Evolutionary conservation across 2,329 filamentous ascomycete genomes (phyloP).

Genomic region (Fusarium dimerum): DNA sequence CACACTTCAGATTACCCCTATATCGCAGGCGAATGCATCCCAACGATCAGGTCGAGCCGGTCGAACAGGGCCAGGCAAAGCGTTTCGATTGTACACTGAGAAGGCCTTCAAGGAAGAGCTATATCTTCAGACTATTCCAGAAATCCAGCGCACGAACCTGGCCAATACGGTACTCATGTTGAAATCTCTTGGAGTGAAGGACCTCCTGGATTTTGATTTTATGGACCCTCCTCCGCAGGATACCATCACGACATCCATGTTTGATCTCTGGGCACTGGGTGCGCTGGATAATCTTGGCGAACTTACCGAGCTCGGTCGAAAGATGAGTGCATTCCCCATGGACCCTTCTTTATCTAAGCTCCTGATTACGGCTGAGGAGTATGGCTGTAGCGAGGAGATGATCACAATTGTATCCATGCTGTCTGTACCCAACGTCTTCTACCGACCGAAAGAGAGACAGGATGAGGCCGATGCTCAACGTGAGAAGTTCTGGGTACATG

Average conservation of each 20-base stretch:
- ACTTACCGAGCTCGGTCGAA: constrained; percentile 80
- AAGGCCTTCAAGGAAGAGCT: constrained; percentile 94
- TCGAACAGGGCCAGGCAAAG: constrained; percentile 91
- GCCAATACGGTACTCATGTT: constrained; percentile 92
- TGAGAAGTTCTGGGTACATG: constrained; percentile 98
- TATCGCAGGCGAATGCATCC: constrained; percentile 93
- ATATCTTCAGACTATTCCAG: constrained; percentile 94
- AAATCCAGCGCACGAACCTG: constrained; percentile 95
- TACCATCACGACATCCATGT: constrained; percentile 94
- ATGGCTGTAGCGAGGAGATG: constrained; percentile 96
- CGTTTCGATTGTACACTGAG: constrained; percentile 92
- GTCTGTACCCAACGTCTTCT: constrained; percentile 94
- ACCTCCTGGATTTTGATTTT: constrained; percentile 95
- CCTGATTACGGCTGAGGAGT: constrained; percentile 86
- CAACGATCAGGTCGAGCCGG: constrained; percentile 93
- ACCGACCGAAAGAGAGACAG: constrained; percentile 92
- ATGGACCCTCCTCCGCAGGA: constrained; percentile 99
- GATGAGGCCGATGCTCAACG: constrained; percentile 94
- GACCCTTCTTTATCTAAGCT: constrained; percentile 94
- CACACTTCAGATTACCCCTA: constrained; percentile 94
- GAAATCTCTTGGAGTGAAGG: constrained; percentile 91
- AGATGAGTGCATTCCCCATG: constrained; percentile 99
- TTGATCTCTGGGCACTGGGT: constrained; percentile 95
- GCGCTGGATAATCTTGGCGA: constrained; percentile 93
- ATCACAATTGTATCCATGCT: constrained; percentile 98